Conservation (phyloP, 352 stramenopile species). For the Pythium aphanidermatum region DNA sequence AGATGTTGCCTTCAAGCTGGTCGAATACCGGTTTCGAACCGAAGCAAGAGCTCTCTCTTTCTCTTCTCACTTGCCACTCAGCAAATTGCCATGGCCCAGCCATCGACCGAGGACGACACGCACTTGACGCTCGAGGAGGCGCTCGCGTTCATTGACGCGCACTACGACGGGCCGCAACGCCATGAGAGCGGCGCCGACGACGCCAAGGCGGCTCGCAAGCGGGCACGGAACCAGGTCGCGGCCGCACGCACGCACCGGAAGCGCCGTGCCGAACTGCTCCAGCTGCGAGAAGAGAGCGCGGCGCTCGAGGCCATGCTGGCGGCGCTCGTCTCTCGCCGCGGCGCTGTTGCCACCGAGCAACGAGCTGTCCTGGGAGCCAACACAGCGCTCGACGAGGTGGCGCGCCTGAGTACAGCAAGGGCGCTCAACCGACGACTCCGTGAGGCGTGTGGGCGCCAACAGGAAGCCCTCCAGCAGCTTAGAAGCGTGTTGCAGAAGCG, state of each 20-base stretch:
- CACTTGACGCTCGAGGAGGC: constrained; percentile 4
- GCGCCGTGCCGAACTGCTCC: background rate
- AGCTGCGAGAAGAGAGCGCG: background rate
- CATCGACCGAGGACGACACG: constrained; percentile 1
- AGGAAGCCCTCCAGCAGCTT: background rate
- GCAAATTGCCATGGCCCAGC: no score
- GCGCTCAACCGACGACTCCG: constrained; percentile 1
- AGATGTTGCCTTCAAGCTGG: no score
- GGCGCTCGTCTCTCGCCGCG: background rate
- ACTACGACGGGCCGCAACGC: background rate
- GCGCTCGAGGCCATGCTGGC: background rate
- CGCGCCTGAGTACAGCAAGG: background rate
- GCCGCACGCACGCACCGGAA: constrained; percentile 1
- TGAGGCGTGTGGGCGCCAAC: background rate
- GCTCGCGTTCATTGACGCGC: constrained; percentile 7
- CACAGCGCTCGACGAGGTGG: background rate
- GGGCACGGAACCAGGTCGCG: background rate
- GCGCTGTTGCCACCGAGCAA: background rate
- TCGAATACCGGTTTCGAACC: no score
- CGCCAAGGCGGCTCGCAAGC: background rate
- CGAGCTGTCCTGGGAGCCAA: background rate
- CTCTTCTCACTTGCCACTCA: no score
- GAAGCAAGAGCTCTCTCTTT: no score
- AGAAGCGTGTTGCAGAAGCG: background rate
- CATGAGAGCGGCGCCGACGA: background rate